Evolutionary conservation across 129 eudicot species (phyloP).

Genomic region (Erigeron canadensis): DNA sequence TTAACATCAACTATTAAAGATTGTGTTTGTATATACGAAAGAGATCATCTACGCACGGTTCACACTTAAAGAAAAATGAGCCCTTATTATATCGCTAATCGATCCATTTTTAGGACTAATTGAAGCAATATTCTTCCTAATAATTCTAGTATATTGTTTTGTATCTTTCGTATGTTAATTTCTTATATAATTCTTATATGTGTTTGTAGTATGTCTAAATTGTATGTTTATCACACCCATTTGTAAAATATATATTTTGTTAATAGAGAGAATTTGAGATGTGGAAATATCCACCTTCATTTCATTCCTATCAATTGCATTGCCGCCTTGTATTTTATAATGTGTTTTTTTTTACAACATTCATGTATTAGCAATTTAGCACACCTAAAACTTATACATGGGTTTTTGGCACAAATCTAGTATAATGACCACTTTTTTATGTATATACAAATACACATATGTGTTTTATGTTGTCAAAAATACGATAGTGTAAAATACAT

Average conservation of each 20-base stretch:
- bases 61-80: slow-evolving; percentile 11
- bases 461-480: too few species aligned
- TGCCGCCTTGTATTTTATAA: too few species aligned
- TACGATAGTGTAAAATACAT: too few species aligned
- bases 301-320: not conserved
- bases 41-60: slow-evolving; percentile 24
- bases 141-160: slow-evolving; percentile 18
- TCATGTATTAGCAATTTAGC: too few species aligned
- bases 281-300: slow-evolving; percentile 11
- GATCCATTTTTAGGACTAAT: slow-evolving; percentile 40
- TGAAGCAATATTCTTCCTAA: slow-evolving; percentile 28
- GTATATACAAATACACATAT: too few species aligned
- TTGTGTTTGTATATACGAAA: slow-evolving; percentile 48
- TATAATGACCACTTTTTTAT: too few species aligned
- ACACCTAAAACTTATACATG: too few species aligned
- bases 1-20: slow-evolving; percentile 38
- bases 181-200: slow-evolving; percentile 25
- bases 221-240: slow-evolving; percentile 23
- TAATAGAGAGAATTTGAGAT: slow-evolving; percentile 24
- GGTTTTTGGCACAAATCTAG: too few species aligned
- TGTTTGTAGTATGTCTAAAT: slow-evolving; percentile 30
- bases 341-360: too few species aligned
- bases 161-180: slow-evolving; percentile 23
- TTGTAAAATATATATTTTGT: slow-evolving; percentile 25
- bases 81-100: slow-evolving; percentile 23